Percentiles rank a stretch among this genome's conserved stretches.
phyloP scores from a whole-genome alignment of 768 basidiomycete species.

The Sarcomyxa edulis region DNA sequence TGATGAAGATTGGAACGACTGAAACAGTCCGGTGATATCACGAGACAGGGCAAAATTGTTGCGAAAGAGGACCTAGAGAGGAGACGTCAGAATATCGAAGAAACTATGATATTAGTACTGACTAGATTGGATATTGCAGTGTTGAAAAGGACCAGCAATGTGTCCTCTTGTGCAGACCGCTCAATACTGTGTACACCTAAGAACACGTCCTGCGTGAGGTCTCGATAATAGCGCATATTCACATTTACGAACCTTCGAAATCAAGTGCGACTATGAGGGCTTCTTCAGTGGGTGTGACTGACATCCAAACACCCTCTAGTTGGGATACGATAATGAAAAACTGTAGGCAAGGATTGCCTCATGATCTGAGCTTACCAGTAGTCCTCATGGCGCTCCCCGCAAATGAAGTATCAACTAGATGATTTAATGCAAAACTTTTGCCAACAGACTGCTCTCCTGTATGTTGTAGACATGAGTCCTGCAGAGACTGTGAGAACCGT shows the following conservation, averaged over 20 bases:
- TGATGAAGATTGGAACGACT: constrained; percentile 56
- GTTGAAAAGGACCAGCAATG: constrained; percentile 58
- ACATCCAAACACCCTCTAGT: constrained; percentile 61
- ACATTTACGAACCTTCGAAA: constrained; percentile 46
- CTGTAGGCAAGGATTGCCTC: neutral
- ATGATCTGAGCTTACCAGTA: constrained; percentile 26
- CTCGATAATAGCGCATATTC: neutral
- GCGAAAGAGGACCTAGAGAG: constrained; percentile 50
- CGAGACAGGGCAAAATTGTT: constrained; percentile 61
- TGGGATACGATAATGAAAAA: neutral
- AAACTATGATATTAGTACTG: constrained; percentile 7
- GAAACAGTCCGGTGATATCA: constrained; percentile 56
- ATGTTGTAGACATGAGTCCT: too few relatives aligned
- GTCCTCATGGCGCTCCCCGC: constrained; percentile 65
- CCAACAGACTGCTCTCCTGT: constrained; percentile 61
- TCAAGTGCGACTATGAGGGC: constrained; percentile 53
- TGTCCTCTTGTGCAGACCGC: constrained; percentile 58
- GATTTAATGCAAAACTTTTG: constrained; percentile 55
- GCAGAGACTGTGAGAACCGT: constrained; percentile 1
- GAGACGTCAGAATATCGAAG: neutral
- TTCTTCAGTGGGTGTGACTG: constrained; percentile 54
- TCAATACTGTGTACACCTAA: constrained; percentile 61
- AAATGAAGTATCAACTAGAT: constrained; percentile 60
- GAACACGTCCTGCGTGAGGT: neutral
- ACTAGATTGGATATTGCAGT: constrained; percentile 63